A percentile compares a stretch with the other conserved stretches of the same genome.
Evolutionary conservation across 1,284 basidiomycete genomes (phyloP).

Genomic region (Neotropicomus parvogracilis): DNA sequence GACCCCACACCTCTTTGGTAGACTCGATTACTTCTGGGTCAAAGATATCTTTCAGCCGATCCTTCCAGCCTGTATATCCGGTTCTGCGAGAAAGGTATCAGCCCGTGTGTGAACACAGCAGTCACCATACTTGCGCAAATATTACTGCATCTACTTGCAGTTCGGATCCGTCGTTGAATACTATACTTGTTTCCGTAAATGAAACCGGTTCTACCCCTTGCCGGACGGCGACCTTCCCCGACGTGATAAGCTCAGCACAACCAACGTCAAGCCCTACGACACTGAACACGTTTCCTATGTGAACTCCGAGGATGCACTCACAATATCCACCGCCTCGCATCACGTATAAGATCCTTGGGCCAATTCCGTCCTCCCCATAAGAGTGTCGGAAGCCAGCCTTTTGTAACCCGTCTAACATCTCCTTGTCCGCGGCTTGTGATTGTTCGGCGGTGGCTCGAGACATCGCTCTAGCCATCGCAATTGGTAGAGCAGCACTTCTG

Average conservation of each 20-base stretch:
- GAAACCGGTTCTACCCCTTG: conserved; percentile 8
- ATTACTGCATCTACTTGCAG: conserved; percentile 6
- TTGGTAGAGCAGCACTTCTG: conserved; percentile 4
- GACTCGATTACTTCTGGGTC: conserved; percentile 2
- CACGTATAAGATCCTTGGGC: conserved; percentile 2
- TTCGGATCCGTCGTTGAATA: conserved; percentile 6
- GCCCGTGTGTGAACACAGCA: background rate
- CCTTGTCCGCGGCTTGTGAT: conserved; percentile 1
- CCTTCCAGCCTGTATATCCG: conserved; percentile 10
- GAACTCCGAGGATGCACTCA: background rate
- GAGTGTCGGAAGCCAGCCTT: conserved; percentile 6
- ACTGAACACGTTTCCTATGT: background rate
- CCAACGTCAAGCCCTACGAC: conserved; percentile 10
- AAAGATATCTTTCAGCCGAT: conserved; percentile 8
- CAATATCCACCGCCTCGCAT: conserved; percentile 11
- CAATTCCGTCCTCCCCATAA: conserved; percentile 3
- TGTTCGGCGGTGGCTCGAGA: background rate
- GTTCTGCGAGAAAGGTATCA: background rate
- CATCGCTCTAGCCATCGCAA: conserved; percentile 3
- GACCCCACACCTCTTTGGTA: conserved; percentile 12
- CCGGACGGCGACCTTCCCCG: conserved; percentile 3
- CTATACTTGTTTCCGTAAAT: conserved; percentile 4
- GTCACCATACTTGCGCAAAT: conserved; percentile 3
- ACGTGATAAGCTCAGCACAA: conserved; percentile 8
- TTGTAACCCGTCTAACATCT: conserved; percentile 6